Evolutionary conservation across 192 early-diverging fungal species (phyloP).

Genomic region (Fimicolochytrium jonesii): DNA sequence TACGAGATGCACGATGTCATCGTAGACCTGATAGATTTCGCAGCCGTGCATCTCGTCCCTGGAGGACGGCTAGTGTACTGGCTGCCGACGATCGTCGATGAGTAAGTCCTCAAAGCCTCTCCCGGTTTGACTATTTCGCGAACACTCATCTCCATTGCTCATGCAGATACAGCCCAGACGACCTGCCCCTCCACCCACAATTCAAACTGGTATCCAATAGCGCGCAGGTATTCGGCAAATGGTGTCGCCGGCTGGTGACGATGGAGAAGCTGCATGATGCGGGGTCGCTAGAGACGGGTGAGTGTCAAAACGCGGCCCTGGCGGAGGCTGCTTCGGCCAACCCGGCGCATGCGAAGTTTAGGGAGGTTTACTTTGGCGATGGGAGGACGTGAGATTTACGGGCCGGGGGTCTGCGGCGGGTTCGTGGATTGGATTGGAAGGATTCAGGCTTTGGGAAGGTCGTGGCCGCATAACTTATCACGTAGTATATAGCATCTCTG

Average conservation of each 20-base stretch:
- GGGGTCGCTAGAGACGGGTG: not conserved
- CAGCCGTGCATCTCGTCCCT: conserved; percentile 67
- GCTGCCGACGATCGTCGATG: conserved; percentile 88
- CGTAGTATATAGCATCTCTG: too few species aligned
- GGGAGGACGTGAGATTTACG: too few species aligned
- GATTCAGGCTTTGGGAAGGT: too few species aligned
- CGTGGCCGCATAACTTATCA: too few species aligned
- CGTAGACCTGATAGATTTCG: conserved; percentile 77
- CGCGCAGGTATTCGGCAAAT: conserved; percentile 91
- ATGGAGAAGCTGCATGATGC: conserved; percentile 77
- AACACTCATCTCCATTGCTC: conserved; percentile 12
- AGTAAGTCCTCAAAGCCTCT: conserved; percentile 37
- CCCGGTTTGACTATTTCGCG: not conserved
- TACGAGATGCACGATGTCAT: conserved; percentile 95
- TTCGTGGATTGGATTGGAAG: too few species aligned
- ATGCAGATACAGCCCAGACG: conserved; percentile 65
- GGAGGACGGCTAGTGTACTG: conserved; percentile 91
- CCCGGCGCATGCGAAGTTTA: conserved; percentile 7
- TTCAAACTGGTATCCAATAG: conserved; percentile 83
- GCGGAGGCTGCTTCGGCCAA: not conserved
- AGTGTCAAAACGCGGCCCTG: not conserved
- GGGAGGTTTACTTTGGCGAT: conserved; percentile 2
- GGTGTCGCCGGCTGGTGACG: conserved; percentile 86
- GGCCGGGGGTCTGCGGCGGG: too few species aligned
- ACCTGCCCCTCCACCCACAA: conserved; percentile 79